Evolutionary conservation across 352 stramenopile genomes (phyloP), one percentile per base, ranked within the genome.

Genomic region (Pythium folliculosum): DNA sequence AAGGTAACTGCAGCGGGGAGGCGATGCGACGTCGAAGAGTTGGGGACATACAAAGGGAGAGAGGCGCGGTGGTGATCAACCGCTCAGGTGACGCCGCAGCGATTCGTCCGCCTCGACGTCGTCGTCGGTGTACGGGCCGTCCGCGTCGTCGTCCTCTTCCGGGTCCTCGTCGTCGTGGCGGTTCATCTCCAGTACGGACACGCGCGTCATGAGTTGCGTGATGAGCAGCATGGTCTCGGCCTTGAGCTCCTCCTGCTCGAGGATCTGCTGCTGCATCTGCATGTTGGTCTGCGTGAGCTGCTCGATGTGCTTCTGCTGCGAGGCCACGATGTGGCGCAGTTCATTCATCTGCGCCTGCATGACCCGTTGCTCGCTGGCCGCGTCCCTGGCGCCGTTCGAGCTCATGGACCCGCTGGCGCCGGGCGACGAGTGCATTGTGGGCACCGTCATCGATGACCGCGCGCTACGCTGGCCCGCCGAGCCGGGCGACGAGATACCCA

Each of bases 181-280:
- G 38, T 87, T 73, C 38, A 94, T 61, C 52, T 94, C 86, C 22
- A 94, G 78, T 63, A 89, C 65, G 22, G 86, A 93, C 32, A 94
- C 82, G 51, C 86, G 84, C 25, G 84, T 94, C 84, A 94, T 92
- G 61, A 94, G 72, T 63, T 94, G 82, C 52, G 82, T 94, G 65
- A 94, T 90, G 10, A 94, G 70, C 30, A 91, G 78, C 78, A 86
- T 93, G 56, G 86, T 94, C 73, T 92, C 86, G 67, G 86, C 83
- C 68, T 92, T 92, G 37, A 88, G 71, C 53, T 94, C 84, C 63
- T 93, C 84, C 50, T 92, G 84, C 55, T 92, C 84, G 5, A 92
- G 73, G 37, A 94, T 63, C 61, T 92, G 84, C 67, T 92, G 84
- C 65, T 94, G 84, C 77, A 94, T 81, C 60, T 87, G 77, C 72